A percentile compares a stretch with the other conserved stretches of the same genome.
Conservation (phyloP, 129 eudicot genomes). For the Flaveria linearis region DNA sequence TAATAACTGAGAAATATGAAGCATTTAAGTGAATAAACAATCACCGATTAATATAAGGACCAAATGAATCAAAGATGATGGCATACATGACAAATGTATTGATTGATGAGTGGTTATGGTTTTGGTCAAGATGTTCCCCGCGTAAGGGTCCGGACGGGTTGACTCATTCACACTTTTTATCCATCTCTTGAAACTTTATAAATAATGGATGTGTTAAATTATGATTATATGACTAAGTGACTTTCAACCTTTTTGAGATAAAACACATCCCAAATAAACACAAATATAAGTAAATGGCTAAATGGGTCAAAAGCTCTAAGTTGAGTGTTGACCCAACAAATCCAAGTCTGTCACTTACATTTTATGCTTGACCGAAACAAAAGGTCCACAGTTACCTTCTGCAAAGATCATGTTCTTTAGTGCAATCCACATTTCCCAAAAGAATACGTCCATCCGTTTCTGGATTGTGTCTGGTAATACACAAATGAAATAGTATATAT, state of each 20-base stretch:
- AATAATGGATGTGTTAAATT: background rate
- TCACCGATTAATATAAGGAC: background rate
- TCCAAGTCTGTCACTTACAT: background rate
- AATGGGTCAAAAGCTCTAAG: background rate
- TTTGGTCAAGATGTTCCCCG: background rate
- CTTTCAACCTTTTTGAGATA: background rate
- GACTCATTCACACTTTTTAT: background rate
- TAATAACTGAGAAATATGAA: background rate
- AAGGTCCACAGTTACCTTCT: constrained; percentile 50
- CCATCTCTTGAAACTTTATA: background rate
- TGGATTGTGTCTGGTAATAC: constrained; percentile 56
- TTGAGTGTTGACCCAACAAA: constrained; percentile 7
- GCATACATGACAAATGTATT: background rate
- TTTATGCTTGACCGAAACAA: background rate
- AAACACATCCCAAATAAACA: background rate
- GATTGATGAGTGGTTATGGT: constrained; percentile 9
- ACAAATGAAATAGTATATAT: background rate
- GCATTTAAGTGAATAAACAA: background rate
- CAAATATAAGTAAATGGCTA: background rate
- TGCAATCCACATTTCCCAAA: constrained; percentile 79
- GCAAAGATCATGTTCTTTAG: constrained; percentile 63
- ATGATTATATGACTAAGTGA: background rate
- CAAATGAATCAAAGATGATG: background rate
- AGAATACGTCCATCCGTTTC: constrained; percentile 71
- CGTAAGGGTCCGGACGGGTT: background rate